A percentile compares a stretch with the other conserved stretches of the same genome.
phyloP scores from a whole-genome alignment of 2,329 filamentous ascomycete genomes.

The Colletotrichum orchidophilum region DNA sequence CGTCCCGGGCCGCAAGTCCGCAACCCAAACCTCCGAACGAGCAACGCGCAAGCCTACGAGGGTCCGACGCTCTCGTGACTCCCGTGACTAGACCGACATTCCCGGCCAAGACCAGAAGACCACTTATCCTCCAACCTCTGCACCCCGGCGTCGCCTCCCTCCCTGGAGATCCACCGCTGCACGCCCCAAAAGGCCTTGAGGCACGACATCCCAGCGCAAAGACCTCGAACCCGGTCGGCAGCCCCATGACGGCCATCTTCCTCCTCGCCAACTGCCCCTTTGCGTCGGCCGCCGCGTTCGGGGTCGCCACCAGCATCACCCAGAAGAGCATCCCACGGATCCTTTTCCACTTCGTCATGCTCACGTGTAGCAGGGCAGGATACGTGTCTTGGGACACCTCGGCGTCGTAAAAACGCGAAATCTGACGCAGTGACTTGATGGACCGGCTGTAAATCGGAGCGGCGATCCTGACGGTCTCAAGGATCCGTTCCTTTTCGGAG shows the following conservation, averaged over 20 bases:
- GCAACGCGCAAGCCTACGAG: constrained; percentile 13
- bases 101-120: constrained; percentile 17
- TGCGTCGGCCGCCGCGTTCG: constrained; percentile 37
- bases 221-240: constrained; percentile 40
- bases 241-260: constrained; percentile 40
- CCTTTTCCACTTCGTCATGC: constrained; percentile 41
- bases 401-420: constrained; percentile 38
- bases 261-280: constrained; percentile 42
- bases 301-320: constrained; percentile 40
- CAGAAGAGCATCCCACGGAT: constrained; percentile 44
- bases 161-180: constrained; percentile 40
- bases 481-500: constrained; percentile 33
- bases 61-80: neutral
- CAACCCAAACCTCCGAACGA: neutral
- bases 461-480: constrained; percentile 38
- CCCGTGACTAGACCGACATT: neutral
- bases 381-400: constrained; percentile 37
- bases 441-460: constrained; percentile 40
- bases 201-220: constrained; percentile 39
- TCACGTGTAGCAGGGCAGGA: constrained; percentile 38
- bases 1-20: neutral
- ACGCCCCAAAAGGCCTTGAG: constrained; percentile 41
- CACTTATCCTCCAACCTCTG: constrained; percentile 26
- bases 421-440: constrained; percentile 37
- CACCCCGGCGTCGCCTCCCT: constrained; percentile 15